Base-by-base conservation (phyloP, 352 stramenopile genomes). In the Phytophthora cactorum region DNA sequence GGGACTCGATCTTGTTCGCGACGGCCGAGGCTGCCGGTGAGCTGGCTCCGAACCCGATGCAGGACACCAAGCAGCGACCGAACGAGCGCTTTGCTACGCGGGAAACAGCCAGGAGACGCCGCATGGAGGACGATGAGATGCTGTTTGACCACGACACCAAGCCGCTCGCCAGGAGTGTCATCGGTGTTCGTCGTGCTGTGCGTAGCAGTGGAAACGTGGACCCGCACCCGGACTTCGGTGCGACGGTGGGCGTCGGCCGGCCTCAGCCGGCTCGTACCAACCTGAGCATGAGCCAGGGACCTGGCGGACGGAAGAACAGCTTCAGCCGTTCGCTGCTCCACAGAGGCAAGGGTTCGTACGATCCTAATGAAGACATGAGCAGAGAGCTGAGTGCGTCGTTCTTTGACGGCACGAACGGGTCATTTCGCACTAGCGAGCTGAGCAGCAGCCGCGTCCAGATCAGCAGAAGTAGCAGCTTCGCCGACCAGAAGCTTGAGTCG, bases 1-100 rank as follows among this genome's bases (percentile, higher is more conserved):
- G 74, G 1, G 74, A 82, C 49, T 82, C 74, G 22, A 77, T 82
- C 12, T 55, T 79, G 32, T 79, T 77, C 34, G 74, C 71, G 2
- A 79, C 67, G 46, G 71, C 71, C 0, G 71, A 75, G 47, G 67
- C 71, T 12, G 66, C 71, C 2, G 67, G 67, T 8, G 71, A 79
- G 22, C 31, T 79, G 25, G 11, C 71, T 4, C 67, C 63, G 5
- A 73, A 75, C 52, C 62, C 59, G 11, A 58, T 74, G 53, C 67
- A 79, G 52, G 71, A 79, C 50, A 74, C 67, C 9, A 79, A 79
- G 34, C 58, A 57, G 51, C 57, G 57, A 27, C 36, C 71, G 1
- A 67, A 63, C 25, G 62, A 73, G 31, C 59, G 63, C 14, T 70
- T 56, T 9, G 49, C 39, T 0, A 46, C 53, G 2, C 60, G 62